A percentile compares a stretch with the other conserved stretches of the same genome.
phyloP scores from a whole-genome alignment of 371 early-diverging fungal species.

The Mucor mucedo region DNA sequence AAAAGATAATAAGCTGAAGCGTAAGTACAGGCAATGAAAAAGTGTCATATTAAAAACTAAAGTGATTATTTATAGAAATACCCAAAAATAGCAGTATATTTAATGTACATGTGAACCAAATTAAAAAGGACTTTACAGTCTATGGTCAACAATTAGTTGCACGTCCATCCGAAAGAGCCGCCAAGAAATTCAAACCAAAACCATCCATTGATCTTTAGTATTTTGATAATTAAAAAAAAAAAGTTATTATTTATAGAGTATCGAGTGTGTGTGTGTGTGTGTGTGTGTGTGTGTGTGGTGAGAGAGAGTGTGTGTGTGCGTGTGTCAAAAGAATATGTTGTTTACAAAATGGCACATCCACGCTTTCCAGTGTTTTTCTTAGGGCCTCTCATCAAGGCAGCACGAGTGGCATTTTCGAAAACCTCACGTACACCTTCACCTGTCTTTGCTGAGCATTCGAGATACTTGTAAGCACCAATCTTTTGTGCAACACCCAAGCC shows the following conservation, averaged over 20 bases:
- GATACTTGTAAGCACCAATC: slow-evolving; percentile 77
- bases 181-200: slow-evolving; percentile 88
- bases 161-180: slow-evolving; percentile 78
- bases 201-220: slow-evolving; percentile 77
- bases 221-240: neutral
- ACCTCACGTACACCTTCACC: slow-evolving; percentile 80
- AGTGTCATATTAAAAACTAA: neutral
- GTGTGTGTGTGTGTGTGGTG: neutral
- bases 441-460: slow-evolving; percentile 78
- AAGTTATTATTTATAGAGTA: neutral
- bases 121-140: slow-evolving; percentile 57
- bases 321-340: neutral
- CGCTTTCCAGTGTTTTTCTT: neutral
- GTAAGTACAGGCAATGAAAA: slow-evolving; percentile 45
- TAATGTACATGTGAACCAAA: slow-evolving; percentile 50
- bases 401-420: slow-evolving; percentile 72
- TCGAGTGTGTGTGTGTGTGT: neutral
- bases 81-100: slow-evolving; percentile 84
- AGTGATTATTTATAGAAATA: slow-evolving; percentile 51
- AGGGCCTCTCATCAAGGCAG: slow-evolving; percentile 46
- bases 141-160: slow-evolving; percentile 84
- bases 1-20: slow-evolving; percentile 61
- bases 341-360: slow-evolving; percentile 1
- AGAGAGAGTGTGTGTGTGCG: neutral
- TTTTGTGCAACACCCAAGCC: slow-evolving; percentile 67